These are phyloP conservation scores for Circinella umbellata DNA, from an alignment of 371 early-diverging fungal genomes.

Conservation along the genomic window DNA sequence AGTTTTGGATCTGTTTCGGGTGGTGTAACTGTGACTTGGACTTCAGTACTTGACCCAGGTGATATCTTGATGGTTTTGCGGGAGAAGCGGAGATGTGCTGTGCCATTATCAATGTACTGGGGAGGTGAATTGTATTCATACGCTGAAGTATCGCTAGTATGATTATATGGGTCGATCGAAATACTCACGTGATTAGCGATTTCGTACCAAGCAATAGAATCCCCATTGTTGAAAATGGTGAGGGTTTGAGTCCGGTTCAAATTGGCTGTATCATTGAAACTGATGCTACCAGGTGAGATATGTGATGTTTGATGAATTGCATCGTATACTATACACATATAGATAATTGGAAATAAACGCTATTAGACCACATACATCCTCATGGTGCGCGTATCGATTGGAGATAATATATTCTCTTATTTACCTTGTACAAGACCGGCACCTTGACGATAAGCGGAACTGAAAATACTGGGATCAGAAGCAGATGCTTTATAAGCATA, in stretches of 20 bases:
- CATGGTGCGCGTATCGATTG: neutral
- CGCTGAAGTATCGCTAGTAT: neutral
- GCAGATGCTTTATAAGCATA: constrained; percentile 33
- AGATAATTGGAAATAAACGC: neutral
- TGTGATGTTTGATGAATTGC: constrained; percentile 55
- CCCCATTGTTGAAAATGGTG: constrained; percentile 57
- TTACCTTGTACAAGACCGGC: constrained; percentile 74
- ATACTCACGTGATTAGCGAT: constrained; percentile 22
- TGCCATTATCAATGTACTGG: constrained; percentile 8
- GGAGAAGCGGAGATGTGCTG: neutral
- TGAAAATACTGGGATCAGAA: constrained; percentile 30
- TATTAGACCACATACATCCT: neutral
- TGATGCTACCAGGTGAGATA: constrained; percentile 65
- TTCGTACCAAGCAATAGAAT: constrained; percentile 43
- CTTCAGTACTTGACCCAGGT: constrained; percentile 29
- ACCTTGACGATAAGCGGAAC: constrained; percentile 59
- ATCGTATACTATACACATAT: constrained; percentile 38
- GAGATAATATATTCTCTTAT: neutral
- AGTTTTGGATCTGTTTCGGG: constrained; percentile 18
- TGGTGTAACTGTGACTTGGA: neutral
- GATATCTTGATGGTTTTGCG: constrained; percentile 31
- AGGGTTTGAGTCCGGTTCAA: constrained; percentile 39
- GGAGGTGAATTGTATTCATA: constrained; percentile 24
- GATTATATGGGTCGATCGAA: constrained; percentile 42
- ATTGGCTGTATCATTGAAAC: constrained; percentile 71